Evolutionary conservation across 23 red algal genomes (phyloP), one percentile per base, ranked within the genome.

Genomic region (Agarophyton chilense): DNA sequence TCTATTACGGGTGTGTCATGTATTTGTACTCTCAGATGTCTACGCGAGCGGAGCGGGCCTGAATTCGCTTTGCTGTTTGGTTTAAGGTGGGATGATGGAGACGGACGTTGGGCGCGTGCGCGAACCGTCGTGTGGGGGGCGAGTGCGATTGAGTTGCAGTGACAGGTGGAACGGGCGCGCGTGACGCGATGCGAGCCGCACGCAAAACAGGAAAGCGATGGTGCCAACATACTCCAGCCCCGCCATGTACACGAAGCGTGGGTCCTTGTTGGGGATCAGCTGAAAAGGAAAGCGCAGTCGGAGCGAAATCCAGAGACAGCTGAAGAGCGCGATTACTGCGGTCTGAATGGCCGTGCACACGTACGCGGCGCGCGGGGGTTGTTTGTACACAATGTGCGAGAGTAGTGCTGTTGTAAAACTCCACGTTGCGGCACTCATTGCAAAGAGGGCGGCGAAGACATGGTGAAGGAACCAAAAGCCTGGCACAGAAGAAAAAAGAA

Each of bases 241-340:
- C 21, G 88, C 88, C 40, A 92, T 60, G 32, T 55, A 61, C 8
- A 81, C 57, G 70, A 92, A 92, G 12, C 88, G 88, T 21, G 62
- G 54, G 60, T 92, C 88, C 58, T 80, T 92, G 77, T 92, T 92
- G 17, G 76, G 76, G 39, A 92, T 82, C 42, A 74, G 33, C 24
- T 26, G 25, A 22, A 57, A 77, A 16, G 88, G 88, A 36, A 80
- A 66, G 29, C 66, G 75, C 16, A 83, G 61, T 41, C 67, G 57
- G 18, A 92, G 45, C 58, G 57, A 57, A 26, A 72, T 39, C 88
- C 88, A 92, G 16, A 92, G 32, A 16, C 42, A 39, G n/a, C 38
- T 52, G 65, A 92, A 92, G n/a, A 72, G 25, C 54, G 36, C 76
- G 57, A 90, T 68, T 13, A 92, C 74, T 25, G 67, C 24, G 46